Percentiles rank a stretch among this genome's conserved stretches.
These are phyloP conservation scores for Oidiodendron maius DNA, from an alignment of 495 filamentous ascomycete species.

Conservation along the genomic window DNA sequence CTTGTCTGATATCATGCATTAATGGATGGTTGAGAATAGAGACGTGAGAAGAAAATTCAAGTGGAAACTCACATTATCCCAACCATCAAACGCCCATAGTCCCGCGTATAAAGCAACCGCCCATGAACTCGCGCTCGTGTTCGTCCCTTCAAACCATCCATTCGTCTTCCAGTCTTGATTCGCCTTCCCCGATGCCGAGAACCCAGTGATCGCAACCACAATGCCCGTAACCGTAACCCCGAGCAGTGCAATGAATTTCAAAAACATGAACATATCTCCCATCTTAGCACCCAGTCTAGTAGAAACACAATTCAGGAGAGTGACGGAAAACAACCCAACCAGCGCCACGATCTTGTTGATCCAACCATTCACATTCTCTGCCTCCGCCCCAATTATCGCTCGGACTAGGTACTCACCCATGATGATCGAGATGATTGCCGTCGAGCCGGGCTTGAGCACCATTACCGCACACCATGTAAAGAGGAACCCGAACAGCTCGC, in stretches of 20 bases:
- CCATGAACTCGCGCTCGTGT: conserved; percentile 70
- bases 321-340: conserved; percentile 67
- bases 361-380: conserved; percentile 71
- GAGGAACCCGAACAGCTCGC: conserved; percentile 83
- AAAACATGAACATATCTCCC: conserved; percentile 89
- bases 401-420: conserved; percentile 95
- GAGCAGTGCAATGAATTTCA: conserved; percentile 88
- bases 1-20: too few species aligned
- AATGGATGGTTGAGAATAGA: too few species aligned
- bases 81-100: conserved; percentile 96
- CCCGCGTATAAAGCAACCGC: conserved; percentile 93
- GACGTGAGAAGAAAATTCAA: neutral
- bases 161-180: conserved; percentile 81
- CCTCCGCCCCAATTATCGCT: conserved; percentile 75
- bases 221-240: conserved; percentile 85
- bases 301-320: conserved; percentile 81
- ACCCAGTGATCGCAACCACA: conserved; percentile 82
- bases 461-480: conserved; percentile 95
- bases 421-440: conserved; percentile 94
- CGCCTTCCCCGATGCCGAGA: conserved; percentile 66
- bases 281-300: conserved; percentile 80
- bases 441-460: conserved; percentile 86
- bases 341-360: conserved; percentile 86
- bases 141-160: conserved; percentile 87
- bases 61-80: conserved; percentile 79